Base-by-base conservation (phyloP, 306 rosid genomes). In the Gynostemma pentaphyllum region DNA sequence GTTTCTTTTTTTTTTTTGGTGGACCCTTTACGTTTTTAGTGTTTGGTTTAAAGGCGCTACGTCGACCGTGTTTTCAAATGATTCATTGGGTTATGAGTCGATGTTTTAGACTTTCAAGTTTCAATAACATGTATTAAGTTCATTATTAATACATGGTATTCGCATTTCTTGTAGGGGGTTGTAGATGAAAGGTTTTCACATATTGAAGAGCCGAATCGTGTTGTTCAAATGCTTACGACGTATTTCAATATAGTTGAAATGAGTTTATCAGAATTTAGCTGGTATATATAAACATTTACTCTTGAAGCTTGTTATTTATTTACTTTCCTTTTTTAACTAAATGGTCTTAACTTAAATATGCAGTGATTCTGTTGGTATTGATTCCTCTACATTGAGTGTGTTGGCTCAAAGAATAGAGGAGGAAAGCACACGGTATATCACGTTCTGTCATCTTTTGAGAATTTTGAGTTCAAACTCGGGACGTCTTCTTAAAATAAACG, bases 351-450 rank as follows among this genome's bases (percentile, higher is more conserved):
- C 7, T 16, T 62, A 16, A 63, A 39, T 72, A 7, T 70, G 34
- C 56, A 87, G 89, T 54, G 88, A 82, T 32, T 45, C 21, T 19
- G 22, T 71, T 19, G 71, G 57, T 42, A 11, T 66, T 28, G 78
- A 82, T 52, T 74, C 70, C 51, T 13, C 46, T 40, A 70, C 48
- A 68, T 51, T 80, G 82, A 67, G 79, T 57, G 2, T 47, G 24
- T 69, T 87, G 59, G 83, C 69, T 62, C 73, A 26, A 18, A 70
- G 68, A 65, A 27, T 78, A 66, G 75, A 78, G 66, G 70, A 76
- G 36, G 74, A 67, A 67, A 87, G 91, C 68, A 21, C 62, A 14
- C 56, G 90, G 95, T 86, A 81, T 27, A 29, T 55, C 72, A 32
- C 11, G 7, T 4, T 57, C 15, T 30, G 45, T 42, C 11, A 2